Base-by-base conservation (phyloP, 441 rosid species). In the Daphne laureola region DNA sequence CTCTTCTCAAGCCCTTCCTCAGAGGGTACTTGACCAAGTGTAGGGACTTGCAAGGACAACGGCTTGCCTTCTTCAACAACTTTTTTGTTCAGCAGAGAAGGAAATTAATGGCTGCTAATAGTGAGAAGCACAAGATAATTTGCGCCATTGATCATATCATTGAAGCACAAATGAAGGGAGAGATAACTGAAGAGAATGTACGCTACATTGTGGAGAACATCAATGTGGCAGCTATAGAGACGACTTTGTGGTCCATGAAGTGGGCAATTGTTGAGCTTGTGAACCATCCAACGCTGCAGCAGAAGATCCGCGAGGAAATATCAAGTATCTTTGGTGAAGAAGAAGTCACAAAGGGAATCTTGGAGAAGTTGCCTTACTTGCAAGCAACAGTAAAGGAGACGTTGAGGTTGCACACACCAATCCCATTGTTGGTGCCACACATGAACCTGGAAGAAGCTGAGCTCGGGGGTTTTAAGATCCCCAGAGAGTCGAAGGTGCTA, bases 241-340 rank as follows among this genome's bases (percentile, higher is more conserved):
- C 82, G 15, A 81, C 84, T 0, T 53, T 81, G 8, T 81, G 84
- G 87, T 81, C 87, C 4, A 81, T 78, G 72, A 84, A 81, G 40
- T 81, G 87, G 87, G 82, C 77, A 9, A 76, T 81, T 45, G 84
- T 84, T 0, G 87, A 78, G 62, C 53, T 81, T 18, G 88, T 74
- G 18, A 74, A 82, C 55, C 72, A 78, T 63, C 84, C 84, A 4
- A 11, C 38, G 0, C 70, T 76, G 43, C 82, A 78, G 50, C 36
- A 26, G 25, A 81, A 71, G 54, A 67, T 81, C 54, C 73, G 84
- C 12, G 64, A 63, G 3, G 84, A 81, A 59, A 74, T 82, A 53
- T 35, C 58, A 2, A 25, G 49, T 2, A 69, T 72, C 51, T 73
- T 78, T 1, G 57, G 66, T 46, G 74, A 74, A 38, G 43, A 50